Base-by-base conservation (phyloP, 176 grass and related monocot genomes). In the Cenchrus americanus region DNA sequence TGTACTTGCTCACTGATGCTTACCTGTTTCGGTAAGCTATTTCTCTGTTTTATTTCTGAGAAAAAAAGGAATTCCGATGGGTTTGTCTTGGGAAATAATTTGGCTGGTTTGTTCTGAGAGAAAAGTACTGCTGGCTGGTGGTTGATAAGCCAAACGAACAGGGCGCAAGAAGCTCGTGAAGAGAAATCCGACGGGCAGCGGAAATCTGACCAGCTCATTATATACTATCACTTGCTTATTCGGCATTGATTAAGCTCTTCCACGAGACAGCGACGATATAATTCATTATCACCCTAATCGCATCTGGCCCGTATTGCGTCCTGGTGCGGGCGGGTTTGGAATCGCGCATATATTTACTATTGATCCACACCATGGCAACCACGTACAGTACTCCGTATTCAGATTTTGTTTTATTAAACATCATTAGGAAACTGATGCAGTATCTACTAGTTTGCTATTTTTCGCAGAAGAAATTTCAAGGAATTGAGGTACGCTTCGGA, bases 251-350 rank as follows among this genome's bases (percentile, higher is more conserved):
- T 12, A 75, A 55, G 27, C 17, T 21, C 26, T 27, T 40, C 0
- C 49, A 18, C 17, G 24, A 53, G 49, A 53, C 26, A 49, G 69
- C 2, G 6, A 15, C 3, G 9, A 44, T 44, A 8, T 44, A 44
- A 6, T 34, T 57, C 64, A 7, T 40, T 69, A 50, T 65, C 53
- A 8, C 42, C 71, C 71, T 66, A 14, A 76, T n/a, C 23, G 82
- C 41, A 70, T 44, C 79, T 58, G 51, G 51, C n/a, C 50, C 51
- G 3, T 69, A 21, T 70, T 17, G 34, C 37, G 79, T 51, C 71
- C 73, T 84, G 30, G n/a, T 24, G 72, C 7, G 27, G 3, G 72
- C 7, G 27, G 3, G 47, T 37, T 37, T 3, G 47, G 47, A 49
- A 48, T 50, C 41, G 22, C 34, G 13, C 69, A 24, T 14, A 48